Evolutionary conservation across 768 basidiomycete species (phyloP).

Genomic region (Serendipita sp.): DNA sequence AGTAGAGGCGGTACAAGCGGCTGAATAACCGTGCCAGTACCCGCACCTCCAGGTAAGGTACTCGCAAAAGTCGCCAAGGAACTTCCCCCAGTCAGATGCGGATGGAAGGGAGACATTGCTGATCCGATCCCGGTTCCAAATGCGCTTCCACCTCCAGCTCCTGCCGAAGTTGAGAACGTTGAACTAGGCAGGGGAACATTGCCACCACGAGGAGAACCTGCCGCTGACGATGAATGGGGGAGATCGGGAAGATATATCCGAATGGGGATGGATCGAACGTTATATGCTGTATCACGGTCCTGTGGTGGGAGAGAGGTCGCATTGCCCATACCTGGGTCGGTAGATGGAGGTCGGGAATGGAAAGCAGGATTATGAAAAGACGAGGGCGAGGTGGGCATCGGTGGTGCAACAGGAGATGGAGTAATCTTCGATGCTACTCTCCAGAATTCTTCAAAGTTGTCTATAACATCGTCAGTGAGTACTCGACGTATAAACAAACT

Average conservation of each 20-base stretch:
- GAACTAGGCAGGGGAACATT: not conserved
- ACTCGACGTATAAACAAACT: not conserved
- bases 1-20: conserved; percentile 69
- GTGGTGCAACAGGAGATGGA: conserved; percentile 51
- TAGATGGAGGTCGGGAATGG: conserved; percentile 48
- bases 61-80: not conserved
- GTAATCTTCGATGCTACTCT: conserved; percentile 85
- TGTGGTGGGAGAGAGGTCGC: conserved; percentile 9
- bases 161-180: not conserved
- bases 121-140: not conserved
- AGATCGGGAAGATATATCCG: conserved; percentile 70
- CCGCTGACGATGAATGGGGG: not conserved
- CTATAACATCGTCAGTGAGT: conserved; percentile 25
- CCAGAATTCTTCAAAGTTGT: conserved; percentile 93
- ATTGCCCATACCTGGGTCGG: conserved; percentile 32
- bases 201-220: not conserved
- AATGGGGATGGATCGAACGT: conserved; percentile 74
- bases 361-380: conserved; percentile 37
- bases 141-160: not conserved
- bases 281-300: conserved; percentile 74
- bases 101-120: not conserved
- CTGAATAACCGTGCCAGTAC: conserved; percentile 67
- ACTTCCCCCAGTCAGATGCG: not conserved
- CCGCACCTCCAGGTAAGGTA: not conserved
- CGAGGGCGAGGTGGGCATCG: conserved; percentile 18